These are phyloP conservation scores for Linum lewisii DNA, from an alignment of 345 rosid species.

Conservation along the genomic window DNA sequence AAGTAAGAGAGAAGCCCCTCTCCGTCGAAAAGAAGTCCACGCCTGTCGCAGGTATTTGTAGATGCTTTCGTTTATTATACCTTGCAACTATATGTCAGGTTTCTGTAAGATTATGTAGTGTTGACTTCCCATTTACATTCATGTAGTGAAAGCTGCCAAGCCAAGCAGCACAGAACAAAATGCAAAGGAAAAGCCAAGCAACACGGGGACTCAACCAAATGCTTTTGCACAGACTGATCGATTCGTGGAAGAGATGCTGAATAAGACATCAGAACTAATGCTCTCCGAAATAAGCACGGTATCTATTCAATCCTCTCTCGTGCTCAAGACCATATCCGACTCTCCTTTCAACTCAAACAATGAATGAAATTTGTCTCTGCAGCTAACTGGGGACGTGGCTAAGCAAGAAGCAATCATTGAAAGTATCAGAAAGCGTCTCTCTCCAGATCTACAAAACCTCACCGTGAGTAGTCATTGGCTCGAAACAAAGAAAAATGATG, in stretches of 20 bases:
- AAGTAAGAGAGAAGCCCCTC: constrained; percentile 23
- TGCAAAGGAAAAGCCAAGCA: constrained; percentile 24
- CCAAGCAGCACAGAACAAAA: constrained; percentile 25
- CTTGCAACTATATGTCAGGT: not conserved
- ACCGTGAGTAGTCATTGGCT: constrained; percentile 40
- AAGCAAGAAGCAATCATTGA: constrained; percentile 40
- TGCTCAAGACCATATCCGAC: constrained; percentile 2
- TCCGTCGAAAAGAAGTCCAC: constrained; percentile 30
- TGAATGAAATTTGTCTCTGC: constrained; percentile 10
- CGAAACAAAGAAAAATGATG: not conserved
- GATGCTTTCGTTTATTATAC: not conserved
- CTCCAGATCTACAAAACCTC: constrained; percentile 44
- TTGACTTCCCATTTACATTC: constrained; percentile 11
- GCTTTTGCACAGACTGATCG: constrained; percentile 36
- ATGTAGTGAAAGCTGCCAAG: constrained; percentile 49
- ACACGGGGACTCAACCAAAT: constrained; percentile 14
- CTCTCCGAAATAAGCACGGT: constrained; percentile 42
- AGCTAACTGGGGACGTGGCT: constrained; percentile 39
- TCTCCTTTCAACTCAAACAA: not conserved
- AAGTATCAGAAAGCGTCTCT: constrained; percentile 37
- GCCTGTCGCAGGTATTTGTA: constrained; percentile 31
- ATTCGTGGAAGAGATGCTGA: constrained; percentile 61
- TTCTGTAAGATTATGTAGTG: not conserved
- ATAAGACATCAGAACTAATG: constrained; percentile 43
- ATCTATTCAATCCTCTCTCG: not conserved